These are phyloP conservation scores for Diaporthe sp. DNA, from an alignment of 2,329 filamentous ascomycete species.

Conservation along the genomic window DNA sequence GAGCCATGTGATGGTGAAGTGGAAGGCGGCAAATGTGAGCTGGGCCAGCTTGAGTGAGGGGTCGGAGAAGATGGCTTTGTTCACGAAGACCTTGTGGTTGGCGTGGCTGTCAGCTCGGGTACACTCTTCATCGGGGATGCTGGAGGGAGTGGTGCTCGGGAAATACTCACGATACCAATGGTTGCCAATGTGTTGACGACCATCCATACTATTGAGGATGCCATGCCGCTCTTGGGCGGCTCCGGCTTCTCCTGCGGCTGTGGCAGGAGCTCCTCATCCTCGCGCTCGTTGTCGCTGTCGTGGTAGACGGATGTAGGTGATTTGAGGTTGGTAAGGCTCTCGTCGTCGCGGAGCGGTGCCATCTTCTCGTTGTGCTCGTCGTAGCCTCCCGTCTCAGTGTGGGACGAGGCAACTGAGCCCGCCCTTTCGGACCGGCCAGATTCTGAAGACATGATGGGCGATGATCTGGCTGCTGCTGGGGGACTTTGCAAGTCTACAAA, in stretches of 20 bases:
- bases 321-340: conserved; percentile 48
- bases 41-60: conserved; percentile 72
- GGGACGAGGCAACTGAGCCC: conserved; percentile 52
- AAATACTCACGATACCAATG: conserved; percentile 68
- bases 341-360: conserved; percentile 50
- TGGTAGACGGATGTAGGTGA: conserved; percentile 39
- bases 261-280: conserved; percentile 58
- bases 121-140: background rate
- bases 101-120: conserved; percentile 26
- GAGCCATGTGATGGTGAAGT: conserved; percentile 75
- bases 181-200: conserved; percentile 73
- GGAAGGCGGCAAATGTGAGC: conserved; percentile 76
- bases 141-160: background rate
- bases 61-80: conserved; percentile 78
- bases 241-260: conserved; percentile 50
- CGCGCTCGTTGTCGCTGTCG: conserved; percentile 55
- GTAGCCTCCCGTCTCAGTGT: conserved; percentile 50
- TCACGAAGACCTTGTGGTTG: conserved; percentile 71
- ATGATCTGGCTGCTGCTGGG: background rate
- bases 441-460: conserved; percentile 45
- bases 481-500: background rate
- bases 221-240: conserved; percentile 53
- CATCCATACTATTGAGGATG: conserved; percentile 67
- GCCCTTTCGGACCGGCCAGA: conserved; percentile 44
- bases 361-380: conserved; percentile 53